A percentile compares a stretch with the other conserved stretches of the same genome.
These are phyloP conservation scores for Diaporthe vexans DNA, from an alignment of 2,329 filamentous ascomycete genomes.

Conservation along the genomic window DNA sequence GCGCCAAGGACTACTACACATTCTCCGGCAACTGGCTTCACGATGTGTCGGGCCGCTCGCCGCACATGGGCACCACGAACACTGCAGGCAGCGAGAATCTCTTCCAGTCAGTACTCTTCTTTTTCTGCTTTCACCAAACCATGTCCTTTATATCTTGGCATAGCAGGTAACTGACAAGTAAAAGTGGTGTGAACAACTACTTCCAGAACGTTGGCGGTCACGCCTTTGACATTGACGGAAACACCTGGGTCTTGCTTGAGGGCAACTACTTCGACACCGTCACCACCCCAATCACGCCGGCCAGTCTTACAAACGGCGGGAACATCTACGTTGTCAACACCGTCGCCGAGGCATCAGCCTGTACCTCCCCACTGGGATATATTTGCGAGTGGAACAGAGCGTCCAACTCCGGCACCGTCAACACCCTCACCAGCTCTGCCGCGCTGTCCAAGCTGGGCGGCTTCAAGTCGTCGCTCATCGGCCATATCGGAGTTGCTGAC, in stretches of 20 bases:
- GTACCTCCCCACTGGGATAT: conserved; percentile 61
- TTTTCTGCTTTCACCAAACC: too few relatives aligned
- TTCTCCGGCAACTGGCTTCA: conserved; percentile 73
- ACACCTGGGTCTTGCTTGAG: conserved; percentile 64
- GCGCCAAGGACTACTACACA: conserved; percentile 68
- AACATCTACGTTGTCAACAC: conserved; percentile 42
- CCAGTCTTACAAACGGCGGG: conserved; percentile 34
- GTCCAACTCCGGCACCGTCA: conserved; percentile 56
- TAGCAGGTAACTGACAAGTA: too few relatives aligned
- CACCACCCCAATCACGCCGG: conserved; percentile 54
- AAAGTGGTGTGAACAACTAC: conserved; percentile 71
- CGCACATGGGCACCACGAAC: conserved; percentile 45
- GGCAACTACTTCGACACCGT: conserved; percentile 72
- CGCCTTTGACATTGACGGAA: conserved; percentile 65
- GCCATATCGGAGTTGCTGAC: conserved; percentile 6
- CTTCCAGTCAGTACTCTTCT: conserved; percentile 55
- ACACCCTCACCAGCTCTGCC: conserved; percentile 60
- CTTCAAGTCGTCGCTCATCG: conserved; percentile 22
- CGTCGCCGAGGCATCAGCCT: conserved; percentile 53
- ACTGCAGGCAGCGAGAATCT: conserved; percentile 67
- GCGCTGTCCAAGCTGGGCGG: conserved; percentile 58
- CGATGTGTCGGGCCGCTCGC: conserved; percentile 68
- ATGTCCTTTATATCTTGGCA: too few relatives aligned
- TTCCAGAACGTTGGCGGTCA: conserved; percentile 65
- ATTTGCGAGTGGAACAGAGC: conserved; percentile 65